phyloP scores from a whole-genome alignment of 2,329 filamentous ascomycete genomes.

The Trichoderma aggressivum region DNA sequence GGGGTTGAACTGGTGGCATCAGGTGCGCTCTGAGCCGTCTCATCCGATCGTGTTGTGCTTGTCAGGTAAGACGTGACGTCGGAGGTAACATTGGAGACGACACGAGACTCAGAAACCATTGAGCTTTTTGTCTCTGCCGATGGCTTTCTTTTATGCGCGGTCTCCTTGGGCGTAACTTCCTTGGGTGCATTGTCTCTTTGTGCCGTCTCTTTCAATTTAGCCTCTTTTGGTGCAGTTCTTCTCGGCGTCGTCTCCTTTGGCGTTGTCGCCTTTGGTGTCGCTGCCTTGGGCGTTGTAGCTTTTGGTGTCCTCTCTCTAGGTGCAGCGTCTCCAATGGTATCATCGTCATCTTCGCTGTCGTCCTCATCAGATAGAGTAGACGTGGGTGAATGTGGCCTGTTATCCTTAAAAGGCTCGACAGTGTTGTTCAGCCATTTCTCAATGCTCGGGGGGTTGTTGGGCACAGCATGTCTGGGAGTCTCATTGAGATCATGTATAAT shows the following conservation, averaged over 20 bases:
- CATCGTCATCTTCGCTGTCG: constrained; percentile 18
- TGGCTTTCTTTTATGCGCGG: constrained; percentile 20
- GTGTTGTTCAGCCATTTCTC: constrained; percentile 64
- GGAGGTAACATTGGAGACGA: constrained; percentile 11
- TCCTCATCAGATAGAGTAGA: constrained; percentile 1
- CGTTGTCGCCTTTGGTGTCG: neutral
- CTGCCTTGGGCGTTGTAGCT: neutral
- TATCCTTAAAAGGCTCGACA: constrained; percentile 57
- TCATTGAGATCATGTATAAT: constrained; percentile 61
- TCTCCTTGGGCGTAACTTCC: neutral
- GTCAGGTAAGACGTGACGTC: constrained; percentile 18
- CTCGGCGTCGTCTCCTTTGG: neutral
- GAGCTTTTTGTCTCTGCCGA: constrained; percentile 26
- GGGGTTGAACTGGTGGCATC: constrained; percentile 8
- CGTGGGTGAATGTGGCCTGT: neutral
- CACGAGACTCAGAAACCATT: constrained; percentile 24
- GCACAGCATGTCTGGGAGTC: constrained; percentile 45
- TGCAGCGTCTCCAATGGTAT: neutral
- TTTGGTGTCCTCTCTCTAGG: neutral
- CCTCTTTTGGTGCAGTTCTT: neutral
- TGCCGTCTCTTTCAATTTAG: neutral
- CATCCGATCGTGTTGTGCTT: constrained; percentile 2
- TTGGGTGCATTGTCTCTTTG: neutral
- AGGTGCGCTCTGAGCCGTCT: neutral
- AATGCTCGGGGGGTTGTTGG: constrained; percentile 60